Conservation (phyloP, 1,139 yeast species). For the Pichia sp. region DNA sequence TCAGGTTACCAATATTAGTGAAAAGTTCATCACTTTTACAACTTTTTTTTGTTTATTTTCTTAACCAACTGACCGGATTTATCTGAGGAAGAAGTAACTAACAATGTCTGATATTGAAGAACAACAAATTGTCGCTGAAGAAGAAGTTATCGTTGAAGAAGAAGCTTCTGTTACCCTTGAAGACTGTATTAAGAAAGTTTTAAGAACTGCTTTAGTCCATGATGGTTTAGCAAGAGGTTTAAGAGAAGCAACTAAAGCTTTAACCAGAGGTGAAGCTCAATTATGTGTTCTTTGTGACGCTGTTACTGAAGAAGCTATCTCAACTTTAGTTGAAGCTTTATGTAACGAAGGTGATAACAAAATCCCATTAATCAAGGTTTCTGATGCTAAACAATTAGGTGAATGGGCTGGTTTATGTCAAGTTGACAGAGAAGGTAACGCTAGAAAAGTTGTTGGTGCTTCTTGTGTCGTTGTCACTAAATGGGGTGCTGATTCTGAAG, state of each 20-base stretch:
- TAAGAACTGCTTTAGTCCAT: slow-evolving; percentile 96
- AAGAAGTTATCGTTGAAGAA: slow-evolving; percentile 80
- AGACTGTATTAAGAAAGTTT: slow-evolving; percentile 97
- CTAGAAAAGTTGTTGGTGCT: slow-evolving; percentile 99
- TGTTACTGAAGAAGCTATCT: slow-evolving; percentile 95
- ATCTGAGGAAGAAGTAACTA: slow-evolving; percentile 83
- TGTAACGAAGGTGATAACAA: slow-evolving; percentile 96
- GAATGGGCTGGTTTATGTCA: slow-evolving; percentile 99
- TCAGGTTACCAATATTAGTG: no score
- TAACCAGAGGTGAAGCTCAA: slow-evolving; percentile 96
- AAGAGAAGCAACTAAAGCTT: slow-evolving; percentile 99
- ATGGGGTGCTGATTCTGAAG: slow-evolving; percentile 99
- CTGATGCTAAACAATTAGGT: slow-evolving; percentile 99
- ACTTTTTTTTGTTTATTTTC: not conserved
- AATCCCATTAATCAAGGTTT: slow-evolving; percentile 97
- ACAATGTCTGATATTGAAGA: slow-evolving; percentile 83
- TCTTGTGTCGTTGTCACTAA: slow-evolving; percentile 98
- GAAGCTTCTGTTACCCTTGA: slow-evolving; percentile 87
- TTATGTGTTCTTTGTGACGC: slow-evolving; percentile 97
- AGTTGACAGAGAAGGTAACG: slow-evolving; percentile 99
- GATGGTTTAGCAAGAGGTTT: slow-evolving; percentile 99
- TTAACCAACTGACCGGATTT: slow-evolving; percentile 62
- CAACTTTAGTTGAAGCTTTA: slow-evolving; percentile 98
- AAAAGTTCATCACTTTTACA: no score
- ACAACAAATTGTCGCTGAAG: slow-evolving; percentile 68